Percentiles rank a stretch among this genome's conserved stretches.
These are phyloP conservation scores for Populus deltoides DNA, from an alignment of 345 rosid genomes.

Conservation along the genomic window DNA sequence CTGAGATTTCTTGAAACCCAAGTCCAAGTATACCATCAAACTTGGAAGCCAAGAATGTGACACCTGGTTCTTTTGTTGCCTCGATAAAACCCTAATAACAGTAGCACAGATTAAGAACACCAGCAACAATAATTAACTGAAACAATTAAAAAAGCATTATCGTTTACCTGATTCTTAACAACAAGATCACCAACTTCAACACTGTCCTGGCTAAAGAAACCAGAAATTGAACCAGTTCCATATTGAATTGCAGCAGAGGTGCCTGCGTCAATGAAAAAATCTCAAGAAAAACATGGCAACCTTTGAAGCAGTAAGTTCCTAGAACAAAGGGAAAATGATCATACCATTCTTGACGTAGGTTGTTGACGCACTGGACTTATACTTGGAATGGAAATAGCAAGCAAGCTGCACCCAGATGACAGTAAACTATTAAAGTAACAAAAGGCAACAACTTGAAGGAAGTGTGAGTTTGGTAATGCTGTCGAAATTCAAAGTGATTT, in stretches of 20 bases:
- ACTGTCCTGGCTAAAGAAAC: slow-evolving; percentile 33
- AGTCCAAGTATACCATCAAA: slow-evolving; percentile 39
- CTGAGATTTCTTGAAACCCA: slow-evolving; percentile 35
- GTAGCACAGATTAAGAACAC: not conserved
- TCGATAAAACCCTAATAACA: slow-evolving; percentile 28
- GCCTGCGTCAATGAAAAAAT: slow-evolving; percentile 16
- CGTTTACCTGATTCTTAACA: slow-evolving; percentile 23
- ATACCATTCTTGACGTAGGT: slow-evolving; percentile 29
- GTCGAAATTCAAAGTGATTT: no score
- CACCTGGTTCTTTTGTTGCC: slow-evolving; percentile 33
- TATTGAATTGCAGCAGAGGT: slow-evolving; percentile 29
- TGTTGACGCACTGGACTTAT: slow-evolving; percentile 21
- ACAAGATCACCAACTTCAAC: slow-evolving; percentile 32
- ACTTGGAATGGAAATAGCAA: slow-evolving; percentile 32
- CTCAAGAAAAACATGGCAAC: not conserved
- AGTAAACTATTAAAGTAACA: not conserved
- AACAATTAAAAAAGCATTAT: not conserved
- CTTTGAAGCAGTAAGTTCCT: not conserved
- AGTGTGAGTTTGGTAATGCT: not conserved
- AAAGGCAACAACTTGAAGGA: not conserved
- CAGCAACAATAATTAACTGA: not conserved
- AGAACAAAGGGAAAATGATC: not conserved
- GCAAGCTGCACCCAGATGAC: slow-evolving; percentile 23
- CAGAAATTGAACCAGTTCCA: slow-evolving; percentile 35
- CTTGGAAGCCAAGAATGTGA: slow-evolving; percentile 31